phyloP scores from a whole-genome alignment of 2,329 filamentous ascomycete genomes.

The Paracoccidioides lutzii region DNA sequence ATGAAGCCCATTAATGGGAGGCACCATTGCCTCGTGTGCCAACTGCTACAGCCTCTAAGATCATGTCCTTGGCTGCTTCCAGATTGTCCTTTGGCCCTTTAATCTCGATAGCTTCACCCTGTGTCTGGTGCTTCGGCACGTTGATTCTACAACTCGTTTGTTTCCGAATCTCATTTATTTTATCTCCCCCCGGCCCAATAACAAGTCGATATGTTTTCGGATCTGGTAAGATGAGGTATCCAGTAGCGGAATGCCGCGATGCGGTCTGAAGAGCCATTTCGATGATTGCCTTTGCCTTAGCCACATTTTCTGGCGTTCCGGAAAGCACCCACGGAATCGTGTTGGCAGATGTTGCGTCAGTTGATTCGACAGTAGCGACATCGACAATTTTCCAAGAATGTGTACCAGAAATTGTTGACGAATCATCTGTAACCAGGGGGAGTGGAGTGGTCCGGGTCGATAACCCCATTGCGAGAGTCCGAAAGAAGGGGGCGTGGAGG shows the following conservation, averaged over 20 bases:
- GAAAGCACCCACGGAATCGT: constrained; percentile 73
- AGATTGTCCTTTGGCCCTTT: constrained; percentile 65
- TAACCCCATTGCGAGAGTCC: constrained; percentile 40
- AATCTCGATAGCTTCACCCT: constrained; percentile 78
- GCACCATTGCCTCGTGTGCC: constrained; percentile 12
- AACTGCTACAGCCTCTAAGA: constrained; percentile 62
- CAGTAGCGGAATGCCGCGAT: constrained; percentile 45
- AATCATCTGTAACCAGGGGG: constrained; percentile 88
- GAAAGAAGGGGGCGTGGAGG: constrained; percentile 53
- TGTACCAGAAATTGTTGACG: constrained; percentile 47
- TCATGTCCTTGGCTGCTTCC: constrained; percentile 77
- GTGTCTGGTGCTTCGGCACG: constrained; percentile 67
- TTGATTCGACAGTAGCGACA: constrained; percentile 16
- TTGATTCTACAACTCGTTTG: constrained; percentile 89
- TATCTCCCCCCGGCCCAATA: constrained; percentile 75
- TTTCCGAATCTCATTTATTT: constrained; percentile 85
- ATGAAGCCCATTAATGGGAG: not conserved
- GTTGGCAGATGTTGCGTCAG: constrained; percentile 21
- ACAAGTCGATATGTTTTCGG: constrained; percentile 80
- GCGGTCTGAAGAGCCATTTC: constrained; percentile 55
- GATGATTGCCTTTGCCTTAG: constrained; percentile 67
- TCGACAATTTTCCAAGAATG: constrained; percentile 79
- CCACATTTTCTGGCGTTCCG: constrained; percentile 63
- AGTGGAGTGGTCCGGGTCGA: constrained; percentile 47
- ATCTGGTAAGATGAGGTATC: constrained; percentile 82